phyloP scores from a whole-genome alignment of 2,329 filamentous ascomycete species.

The Rhinocladiella mackenziei region DNA sequence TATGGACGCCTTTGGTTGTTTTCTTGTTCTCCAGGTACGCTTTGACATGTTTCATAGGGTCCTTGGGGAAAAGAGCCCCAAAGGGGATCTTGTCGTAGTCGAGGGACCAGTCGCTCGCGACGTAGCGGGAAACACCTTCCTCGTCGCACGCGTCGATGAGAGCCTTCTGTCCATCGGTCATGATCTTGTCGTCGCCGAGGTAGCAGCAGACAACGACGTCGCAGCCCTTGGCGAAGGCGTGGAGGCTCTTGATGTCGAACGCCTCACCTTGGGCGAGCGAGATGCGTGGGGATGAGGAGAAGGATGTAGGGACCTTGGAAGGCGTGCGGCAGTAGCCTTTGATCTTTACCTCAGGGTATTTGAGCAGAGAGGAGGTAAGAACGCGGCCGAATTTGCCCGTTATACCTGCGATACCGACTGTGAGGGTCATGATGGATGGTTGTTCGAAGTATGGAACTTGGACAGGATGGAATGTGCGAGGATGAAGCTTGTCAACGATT shows the following conservation, averaged over 20 bases:
- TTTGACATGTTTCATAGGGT: conserved; percentile 41
- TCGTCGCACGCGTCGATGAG: conserved; percentile 42
- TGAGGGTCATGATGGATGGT: too few species aligned
- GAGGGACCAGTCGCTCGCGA: conserved; percentile 42
- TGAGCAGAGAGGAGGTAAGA: conserved; percentile 32
- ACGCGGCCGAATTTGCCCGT: conserved; percentile 36
- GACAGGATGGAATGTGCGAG: too few species aligned
- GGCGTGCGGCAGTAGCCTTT: conserved; percentile 33
- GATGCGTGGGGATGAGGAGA: conserved; percentile 24
- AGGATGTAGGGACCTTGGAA: conserved; percentile 27
- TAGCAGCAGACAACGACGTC: conserved; percentile 43
- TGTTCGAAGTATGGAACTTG: too few species aligned
- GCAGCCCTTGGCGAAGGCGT: conserved; percentile 32
- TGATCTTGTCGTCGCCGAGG: conserved; percentile 38
- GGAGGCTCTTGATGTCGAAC: conserved; percentile 29
- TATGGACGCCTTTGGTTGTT: conserved; percentile 40
- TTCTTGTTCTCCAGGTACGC: conserved; percentile 40
- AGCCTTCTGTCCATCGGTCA: conserved; percentile 42
- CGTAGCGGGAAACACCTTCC: conserved; percentile 37
- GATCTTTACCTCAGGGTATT: conserved; percentile 30
- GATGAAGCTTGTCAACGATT: too few species aligned
- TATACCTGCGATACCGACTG: conserved; percentile 35
- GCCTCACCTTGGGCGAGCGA: conserved; percentile 31
- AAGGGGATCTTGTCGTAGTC: conserved; percentile 40
- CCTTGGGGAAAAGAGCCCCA: conserved; percentile 39